A percentile compares a stretch with the other conserved stretches of the same genome.
phyloP scores from a whole-genome alignment of 129 eudicot genomes.

The carrot (Daucus carota) region DH1_v3.0 NC_030388.2:26609001-26609500 shows the following conservation, averaged over 20 bases:
- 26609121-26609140: conserved; percentile 3
- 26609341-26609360: not conserved
- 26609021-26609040: conserved; percentile 39
- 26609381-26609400: conserved; percentile 4
- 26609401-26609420: conserved; percentile 7
- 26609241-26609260: conserved; percentile 10
- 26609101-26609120: conserved; percentile 17
- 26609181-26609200: conserved; percentile 24
- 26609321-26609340: not conserved
- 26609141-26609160: conserved; percentile 19
- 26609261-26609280: conserved; percentile 3
- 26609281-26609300: conserved; percentile 13
- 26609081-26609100: conserved; percentile 20
- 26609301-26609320: conserved; percentile 3
- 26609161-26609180: conserved; percentile 30
- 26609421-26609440: conserved; percentile 8
- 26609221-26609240: conserved; percentile 30
- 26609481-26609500: conserved; percentile 28
- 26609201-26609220: conserved; percentile 30
- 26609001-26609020: conserved; percentile 58
- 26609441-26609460: conserved; percentile 17
- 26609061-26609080: not conserved
- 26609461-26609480: conserved; percentile 35
- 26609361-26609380: conserved; percentile 6
- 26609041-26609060: conserved; percentile 2